Evolutionary conservation across 768 basidiomycete genomes (phyloP), one percentile per base, ranked within the genome.

Genomic region (Podaxis sp.): DNA sequence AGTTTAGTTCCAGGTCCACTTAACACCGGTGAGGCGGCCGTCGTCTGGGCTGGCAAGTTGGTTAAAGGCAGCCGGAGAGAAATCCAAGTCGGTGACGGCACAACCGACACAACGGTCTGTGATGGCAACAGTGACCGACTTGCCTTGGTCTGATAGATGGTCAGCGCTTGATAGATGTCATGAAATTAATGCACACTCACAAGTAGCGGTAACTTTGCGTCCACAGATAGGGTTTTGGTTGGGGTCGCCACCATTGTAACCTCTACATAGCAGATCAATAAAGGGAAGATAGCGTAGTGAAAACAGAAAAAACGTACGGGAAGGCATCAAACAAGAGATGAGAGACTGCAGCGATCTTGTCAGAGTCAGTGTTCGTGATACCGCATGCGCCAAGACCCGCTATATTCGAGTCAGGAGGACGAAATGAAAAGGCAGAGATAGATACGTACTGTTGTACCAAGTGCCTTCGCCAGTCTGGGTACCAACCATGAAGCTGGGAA

Each of bases 161-260:
- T 59, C 46, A 62, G 46, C 17, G 17, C 20, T 2, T n/a, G 20
- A 37, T 60, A 59, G 58, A 56, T 33, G 40, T 52, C 30, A 12
- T 61, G 48, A 40, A 8, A 26, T 17, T 12, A 8, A 10, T 22
- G 20, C n/a, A n/a, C 4, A 75, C 80, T 72, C 75, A 89, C 90
- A 90, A 4, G 68, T 69, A 15, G 73, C 79, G 7, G 60, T 69
- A 58, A 89, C 74, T 58, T 75, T 66, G 68, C 74, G 79, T 66
- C 76, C 75, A 71, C 93, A 94, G 59, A 94, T 72, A 37, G 92
- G 90, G 77, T 95, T 93, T 60, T 65, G 69, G 73, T 93, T 94
- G 28, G 91, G 88, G 78, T 94, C 85, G 5, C 55, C 77, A 26
- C 82, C 81, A 17, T 73, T 56, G 70, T 85, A 88, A 10, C 79